phyloP scores from a whole-genome alignment of 306 rosid species.

The Cucurbita moschata region DNA sequence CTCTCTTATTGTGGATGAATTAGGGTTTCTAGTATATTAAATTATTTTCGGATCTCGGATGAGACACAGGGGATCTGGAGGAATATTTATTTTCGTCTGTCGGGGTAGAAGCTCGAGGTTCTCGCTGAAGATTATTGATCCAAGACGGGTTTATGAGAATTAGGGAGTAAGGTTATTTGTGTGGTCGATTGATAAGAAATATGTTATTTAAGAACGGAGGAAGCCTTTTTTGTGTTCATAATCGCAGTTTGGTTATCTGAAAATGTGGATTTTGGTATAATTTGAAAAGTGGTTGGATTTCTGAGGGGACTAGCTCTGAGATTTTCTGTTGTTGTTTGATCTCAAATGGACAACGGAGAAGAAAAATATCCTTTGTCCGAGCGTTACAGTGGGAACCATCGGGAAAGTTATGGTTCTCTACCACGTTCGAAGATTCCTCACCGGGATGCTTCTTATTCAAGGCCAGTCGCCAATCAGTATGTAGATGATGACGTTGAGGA shows the following conservation, averaged over 20 bases:
- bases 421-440: constrained; percentile 5
- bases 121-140: not conserved
- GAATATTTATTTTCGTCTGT: no score
- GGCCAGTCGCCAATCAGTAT: constrained; percentile 19
- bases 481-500: constrained; percentile 31
- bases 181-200: not conserved
- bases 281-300: not conserved
- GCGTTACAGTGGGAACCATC: not conserved
- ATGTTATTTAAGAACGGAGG: not conserved
- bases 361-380: constrained; percentile 17
- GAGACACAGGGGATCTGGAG: not conserved
- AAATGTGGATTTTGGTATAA: not conserved
- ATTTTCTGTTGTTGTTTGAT: not conserved
- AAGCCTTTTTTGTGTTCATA: not conserved
- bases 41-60: not conserved
- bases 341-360: constrained; percentile 57
- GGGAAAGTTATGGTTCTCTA: not conserved
- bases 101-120: not conserved
- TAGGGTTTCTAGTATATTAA: not conserved
- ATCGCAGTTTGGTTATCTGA: not conserved
- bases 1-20: not conserved
- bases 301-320: not conserved
- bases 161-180: not conserved
- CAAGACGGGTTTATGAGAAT: not conserved
- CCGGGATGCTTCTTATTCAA: constrained; percentile 29